Evolutionary conservation across 768 basidiomycete species (phyloP).

Genomic region (Mycena epipterygia): DNA sequence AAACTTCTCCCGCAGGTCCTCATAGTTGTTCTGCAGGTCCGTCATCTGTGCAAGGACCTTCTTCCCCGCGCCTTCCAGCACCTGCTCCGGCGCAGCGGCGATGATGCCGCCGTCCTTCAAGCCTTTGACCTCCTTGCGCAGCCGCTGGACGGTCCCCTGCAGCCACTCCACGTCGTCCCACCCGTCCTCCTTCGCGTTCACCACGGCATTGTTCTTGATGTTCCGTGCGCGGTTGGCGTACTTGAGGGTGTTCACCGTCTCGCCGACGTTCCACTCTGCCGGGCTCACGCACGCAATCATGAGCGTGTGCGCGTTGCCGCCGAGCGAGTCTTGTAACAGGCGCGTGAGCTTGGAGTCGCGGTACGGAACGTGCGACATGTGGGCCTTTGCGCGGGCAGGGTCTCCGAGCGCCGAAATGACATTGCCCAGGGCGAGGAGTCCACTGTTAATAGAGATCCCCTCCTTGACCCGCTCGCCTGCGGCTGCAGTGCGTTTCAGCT

Average conservation of each 20-base stretch:
- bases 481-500: constrained; percentile 97
- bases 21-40: constrained; percentile 88
- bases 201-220: constrained; percentile 94
- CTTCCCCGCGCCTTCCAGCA: constrained; percentile 77
- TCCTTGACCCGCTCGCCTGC: constrained; percentile 97
- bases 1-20: constrained; percentile 85
- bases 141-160: constrained; percentile 85
- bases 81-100: constrained; percentile 44
- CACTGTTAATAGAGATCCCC: constrained; percentile 99
- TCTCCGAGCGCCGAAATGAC: constrained; percentile 98
- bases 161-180: constrained; percentile 99
- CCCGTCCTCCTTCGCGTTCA: constrained; percentile 96
- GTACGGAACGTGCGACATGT: constrained; percentile 94
- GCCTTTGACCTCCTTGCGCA: constrained; percentile 88
- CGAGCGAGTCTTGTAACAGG: constrained; percentile 94
- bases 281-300: constrained; percentile 99
- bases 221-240: constrained; percentile 98
- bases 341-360: constrained; percentile 99
- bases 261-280: constrained; percentile 94
- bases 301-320: constrained; percentile 97
- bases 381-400: constrained; percentile 86
- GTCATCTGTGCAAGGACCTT: constrained; percentile 85
- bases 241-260: constrained; percentile 95
- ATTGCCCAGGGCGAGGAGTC: constrained; percentile 95
- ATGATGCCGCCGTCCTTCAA: constrained; percentile 76